Base-by-base conservation (phyloP, 208 protist genomes). In the Crithidia sp. region DNA sequence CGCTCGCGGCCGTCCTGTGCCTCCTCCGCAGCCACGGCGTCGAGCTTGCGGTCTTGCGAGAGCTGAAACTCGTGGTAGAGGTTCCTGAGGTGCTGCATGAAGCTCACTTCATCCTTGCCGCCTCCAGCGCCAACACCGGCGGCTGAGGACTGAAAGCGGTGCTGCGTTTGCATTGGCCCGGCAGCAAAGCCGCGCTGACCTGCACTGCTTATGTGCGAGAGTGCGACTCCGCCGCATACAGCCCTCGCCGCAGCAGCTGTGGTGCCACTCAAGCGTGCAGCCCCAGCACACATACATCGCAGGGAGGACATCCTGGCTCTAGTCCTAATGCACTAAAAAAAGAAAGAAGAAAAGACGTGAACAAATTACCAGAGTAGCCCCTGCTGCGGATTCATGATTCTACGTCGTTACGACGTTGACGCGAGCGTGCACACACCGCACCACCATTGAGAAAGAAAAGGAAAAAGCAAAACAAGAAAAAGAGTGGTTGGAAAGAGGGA, bases 61-160 rank as follows among this genome's bases (percentile, higher is more conserved):
- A 92, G 64, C 74, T 85, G 77, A 53, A 85, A 88, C 6, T 85
- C 85, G 5, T 54, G 72, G 61, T 80, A 81, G 62, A 87, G 78
- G 19, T 70, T 52, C 40, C 65, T 65, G 5, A 91, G 55, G 36
- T 54, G 45, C 5, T 58, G 64, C 9, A 84, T 55, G 7, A 92
- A 53, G 10, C 82, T 75, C 4, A 41, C 63, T 9, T 57, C 44
- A 13, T 52, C 64, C 12, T n/a, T 44, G 55, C 60, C 5, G 49
- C 36, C 47, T 37, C 49, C 41, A 39, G 41, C 39, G 16, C 59
- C 52, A 13, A 57, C 41, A 13, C 50, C 10, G 28, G 6, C 43
- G 9, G 44, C 9, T 3, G 49, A 45, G 43, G 57, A 43, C 36
- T n/a, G 16, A 13, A 6, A 58, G 10, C 37, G 72, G 39, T 3